Conservation (phyloP, 805 yeast genomes). For the Myxozyma sirexii region DNA sequence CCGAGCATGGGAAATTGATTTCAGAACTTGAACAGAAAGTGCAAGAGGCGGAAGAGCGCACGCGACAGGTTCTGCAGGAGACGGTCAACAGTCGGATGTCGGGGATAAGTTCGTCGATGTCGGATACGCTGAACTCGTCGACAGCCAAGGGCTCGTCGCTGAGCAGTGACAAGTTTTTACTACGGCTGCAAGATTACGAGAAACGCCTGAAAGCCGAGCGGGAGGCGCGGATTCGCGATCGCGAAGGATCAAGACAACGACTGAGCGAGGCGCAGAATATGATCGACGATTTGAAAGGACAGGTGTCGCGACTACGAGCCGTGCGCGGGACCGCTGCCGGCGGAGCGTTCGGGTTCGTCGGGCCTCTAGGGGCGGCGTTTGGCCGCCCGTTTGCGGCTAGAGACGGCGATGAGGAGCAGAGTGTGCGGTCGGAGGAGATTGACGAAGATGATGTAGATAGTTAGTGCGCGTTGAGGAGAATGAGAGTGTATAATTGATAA, state of each 20-base stretch:
- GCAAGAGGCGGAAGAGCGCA: slow-evolving; percentile 13
- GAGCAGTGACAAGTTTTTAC: slow-evolving; percentile 27
- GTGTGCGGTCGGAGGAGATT: slow-evolving; percentile 4
- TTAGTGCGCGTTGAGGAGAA: not conserved
- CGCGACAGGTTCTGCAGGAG: slow-evolving; percentile 8
- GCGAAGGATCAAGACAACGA: slow-evolving; percentile 35
- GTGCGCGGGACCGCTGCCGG: not conserved
- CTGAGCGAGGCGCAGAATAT: slow-evolving; percentile 26
- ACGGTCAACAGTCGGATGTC: not conserved
- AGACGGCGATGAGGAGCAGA: not conserved
- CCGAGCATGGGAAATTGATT: slow-evolving; percentile 17
- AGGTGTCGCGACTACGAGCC: slow-evolving; percentile 1
- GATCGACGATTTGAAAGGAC: slow-evolving; percentile 1
- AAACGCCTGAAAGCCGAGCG: slow-evolving; percentile 37
- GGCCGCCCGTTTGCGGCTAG: slow-evolving; percentile 8
- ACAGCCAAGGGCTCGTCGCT: slow-evolving; percentile 10
- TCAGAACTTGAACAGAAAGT: slow-evolving; percentile 16
- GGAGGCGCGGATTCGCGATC: slow-evolving; percentile 36
- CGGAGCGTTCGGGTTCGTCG: slow-evolving; percentile 9
- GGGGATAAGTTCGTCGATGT: not conserved
- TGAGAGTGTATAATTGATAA: too few species aligned
- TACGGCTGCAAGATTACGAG: slow-evolving; percentile 35
- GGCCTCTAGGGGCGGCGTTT: slow-evolving; percentile 10
- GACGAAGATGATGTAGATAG: slow-evolving; percentile 20
- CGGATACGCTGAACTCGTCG: slow-evolving; percentile 12